Evolutionary conservation across 148 eudicot species (phyloP).

Genomic region (Heliosperma pusillum): DNA sequence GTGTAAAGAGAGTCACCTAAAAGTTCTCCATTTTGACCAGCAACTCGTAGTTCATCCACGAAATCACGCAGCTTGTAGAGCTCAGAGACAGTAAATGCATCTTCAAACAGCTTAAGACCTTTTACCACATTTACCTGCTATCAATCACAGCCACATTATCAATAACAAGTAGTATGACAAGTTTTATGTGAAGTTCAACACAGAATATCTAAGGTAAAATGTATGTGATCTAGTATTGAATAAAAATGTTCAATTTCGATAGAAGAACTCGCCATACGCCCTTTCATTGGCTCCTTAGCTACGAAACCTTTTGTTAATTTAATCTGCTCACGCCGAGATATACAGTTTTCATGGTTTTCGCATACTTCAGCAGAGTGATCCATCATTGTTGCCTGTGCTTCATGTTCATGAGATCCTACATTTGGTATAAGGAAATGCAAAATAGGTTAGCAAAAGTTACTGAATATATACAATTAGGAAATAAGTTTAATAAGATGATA

Average conservation of each 20-base stretch:
- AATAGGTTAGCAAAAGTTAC: no score
- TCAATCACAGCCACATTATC: not conserved
- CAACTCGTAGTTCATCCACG: constrained; percentile 66
- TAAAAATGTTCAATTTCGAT: constrained; percentile 18
- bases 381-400: constrained; percentile 39
- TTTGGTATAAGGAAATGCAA: not conserved
- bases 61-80: constrained; percentile 61
- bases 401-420: constrained; percentile 87
- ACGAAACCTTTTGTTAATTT: constrained; percentile 90
- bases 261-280: constrained; percentile 80
- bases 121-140: constrained; percentile 95
- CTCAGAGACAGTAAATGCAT: constrained; percentile 63
- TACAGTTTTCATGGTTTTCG: constrained; percentile 74
- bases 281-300: constrained; percentile 94
- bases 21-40: constrained; percentile 92
- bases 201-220: no score
- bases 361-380: constrained; percentile 58
- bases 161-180: not conserved
- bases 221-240: not conserved
- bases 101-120: constrained; percentile 88
- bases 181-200: no score
- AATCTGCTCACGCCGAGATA: constrained; percentile 64
- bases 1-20: constrained; percentile 44
- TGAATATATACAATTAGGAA: no score
- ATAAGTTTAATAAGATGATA: no score